Percentiles rank a stretch among this genome's conserved stretches.
Evolutionary conservation across 225 moss, liverwort and hornwort genomes (phyloP).

Genomic region (Straminergon stramineum): DNA sequence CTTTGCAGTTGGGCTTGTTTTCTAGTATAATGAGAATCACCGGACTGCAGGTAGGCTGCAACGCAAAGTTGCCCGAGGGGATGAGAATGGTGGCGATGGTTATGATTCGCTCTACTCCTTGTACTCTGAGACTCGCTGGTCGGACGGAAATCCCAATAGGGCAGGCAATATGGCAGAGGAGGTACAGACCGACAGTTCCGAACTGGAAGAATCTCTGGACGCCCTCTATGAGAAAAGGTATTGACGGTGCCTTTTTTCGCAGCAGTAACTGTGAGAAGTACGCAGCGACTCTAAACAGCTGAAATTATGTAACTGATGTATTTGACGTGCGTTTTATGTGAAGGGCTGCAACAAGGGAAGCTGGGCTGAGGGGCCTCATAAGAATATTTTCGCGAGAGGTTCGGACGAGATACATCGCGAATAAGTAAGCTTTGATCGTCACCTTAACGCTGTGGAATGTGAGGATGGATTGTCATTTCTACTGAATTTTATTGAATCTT

Average conservation of each 20-base stretch:
- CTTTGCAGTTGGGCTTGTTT: neutral
- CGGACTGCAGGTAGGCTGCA: slow-evolving; percentile 17
- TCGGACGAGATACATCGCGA: neutral
- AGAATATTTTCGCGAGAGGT: slow-evolving; percentile 15
- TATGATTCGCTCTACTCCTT: slow-evolving; percentile 13
- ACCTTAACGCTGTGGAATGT: neutral
- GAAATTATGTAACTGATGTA: neutral
- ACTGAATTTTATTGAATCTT: neutral
- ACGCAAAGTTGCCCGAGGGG: slow-evolving; percentile 13
- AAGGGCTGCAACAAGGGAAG: slow-evolving; percentile 26
- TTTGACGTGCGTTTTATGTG: neutral
- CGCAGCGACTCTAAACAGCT: neutral
- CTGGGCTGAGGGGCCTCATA: slow-evolving; percentile 17
- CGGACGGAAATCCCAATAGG: slow-evolving; percentile 19
- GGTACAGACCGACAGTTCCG: neutral
- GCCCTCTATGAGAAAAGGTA: slow-evolving; percentile 39
- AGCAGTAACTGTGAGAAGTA: neutral
- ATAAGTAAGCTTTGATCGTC: slow-evolving; percentile 12
- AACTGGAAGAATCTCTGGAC: slow-evolving; percentile 19
- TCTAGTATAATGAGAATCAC: neutral
- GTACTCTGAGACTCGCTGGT: neutral
- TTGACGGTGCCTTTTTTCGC: neutral
- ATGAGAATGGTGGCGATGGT: slow-evolving; percentile 11
- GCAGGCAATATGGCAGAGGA: neutral
- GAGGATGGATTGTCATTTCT: neutral